These are phyloP conservation scores for Leishmania lainsoni DNA, from an alignment of 208 protist species.

Conservation along the genomic window DNA sequence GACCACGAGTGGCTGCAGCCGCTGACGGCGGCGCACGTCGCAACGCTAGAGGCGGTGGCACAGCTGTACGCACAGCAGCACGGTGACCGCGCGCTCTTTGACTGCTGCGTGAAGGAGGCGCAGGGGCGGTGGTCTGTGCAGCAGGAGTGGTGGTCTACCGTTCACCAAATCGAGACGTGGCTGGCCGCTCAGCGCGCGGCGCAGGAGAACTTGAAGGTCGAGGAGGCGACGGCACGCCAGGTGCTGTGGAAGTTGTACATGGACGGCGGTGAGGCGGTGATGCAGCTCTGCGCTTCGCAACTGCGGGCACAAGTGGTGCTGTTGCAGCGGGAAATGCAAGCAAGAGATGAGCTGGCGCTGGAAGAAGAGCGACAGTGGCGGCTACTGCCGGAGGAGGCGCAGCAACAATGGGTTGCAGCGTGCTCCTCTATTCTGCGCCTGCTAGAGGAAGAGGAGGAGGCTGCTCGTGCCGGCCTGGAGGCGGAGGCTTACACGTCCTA, in stretches of 20 bases:
- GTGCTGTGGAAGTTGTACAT: conserved; percentile 30
- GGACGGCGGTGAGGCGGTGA: conserved; percentile 24
- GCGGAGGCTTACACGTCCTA: conserved; percentile 50
- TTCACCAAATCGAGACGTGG: conserved; percentile 33
- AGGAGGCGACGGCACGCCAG: conserved; percentile 30
- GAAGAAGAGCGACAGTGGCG: conserved; percentile 7
- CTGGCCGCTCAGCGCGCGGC: conserved; percentile 30
- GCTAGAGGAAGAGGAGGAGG: conserved; percentile 53
- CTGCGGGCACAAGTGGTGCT: conserved; percentile 26
- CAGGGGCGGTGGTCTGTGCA: conserved; percentile 41
- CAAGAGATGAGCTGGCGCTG: conserved; percentile 16
- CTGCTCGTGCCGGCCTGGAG: conserved; percentile 41
- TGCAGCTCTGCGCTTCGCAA: conserved; percentile 34
- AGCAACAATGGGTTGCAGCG: conserved; percentile 14
- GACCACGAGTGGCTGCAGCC: conserved; percentile 45
- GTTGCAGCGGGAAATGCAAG: conserved; percentile 24
- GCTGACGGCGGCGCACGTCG: conserved; percentile 35
- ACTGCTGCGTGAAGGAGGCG: conserved; percentile 45
- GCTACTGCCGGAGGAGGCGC: conserved; percentile 18
- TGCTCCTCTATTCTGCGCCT: conserved; percentile 24
- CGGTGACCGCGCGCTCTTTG: conserved; percentile 46
- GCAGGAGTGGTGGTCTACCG: conserved; percentile 41
- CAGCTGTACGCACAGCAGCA: conserved; percentile 40
- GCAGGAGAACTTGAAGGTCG: conserved; percentile 20
- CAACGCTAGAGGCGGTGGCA: conserved; percentile 38